These are phyloP conservation scores for Rhizopogon rudus DNA, from an alignment of 768 basidiomycete genomes.

Conservation along the genomic window DNA sequence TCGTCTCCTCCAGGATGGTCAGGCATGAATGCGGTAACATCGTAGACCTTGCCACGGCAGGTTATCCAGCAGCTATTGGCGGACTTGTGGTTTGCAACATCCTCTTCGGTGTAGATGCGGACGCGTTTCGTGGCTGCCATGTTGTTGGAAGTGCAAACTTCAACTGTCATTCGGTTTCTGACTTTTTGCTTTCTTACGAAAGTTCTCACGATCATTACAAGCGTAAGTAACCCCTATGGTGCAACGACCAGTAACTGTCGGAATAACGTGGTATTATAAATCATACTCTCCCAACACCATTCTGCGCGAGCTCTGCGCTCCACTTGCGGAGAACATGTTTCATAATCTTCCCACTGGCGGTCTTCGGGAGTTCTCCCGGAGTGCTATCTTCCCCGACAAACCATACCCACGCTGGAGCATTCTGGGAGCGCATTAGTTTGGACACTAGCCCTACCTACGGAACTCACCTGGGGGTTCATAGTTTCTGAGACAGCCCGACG, in stretches of 20 bases:
- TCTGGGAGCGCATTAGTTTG: slow-evolving; percentile 36
- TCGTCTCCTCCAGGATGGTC: slow-evolving; percentile 98
- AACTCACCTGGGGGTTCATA: slow-evolving; percentile 77
- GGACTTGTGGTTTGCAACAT: slow-evolving; percentile 62
- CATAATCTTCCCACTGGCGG: slow-evolving; percentile 84
- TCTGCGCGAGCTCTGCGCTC: slow-evolving; percentile 51
- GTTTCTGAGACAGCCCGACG: slow-evolving; percentile 44
- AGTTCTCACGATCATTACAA: slow-evolving; percentile 3
- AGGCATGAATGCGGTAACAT: slow-evolving; percentile 75
- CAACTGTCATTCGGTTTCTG: slow-evolving; percentile 1
- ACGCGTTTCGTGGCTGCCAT: slow-evolving; percentile 61
- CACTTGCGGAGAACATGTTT: slow-evolving; percentile 73
- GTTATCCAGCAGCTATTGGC: slow-evolving; percentile 76
- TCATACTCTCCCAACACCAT: slow-evolving; percentile 33
- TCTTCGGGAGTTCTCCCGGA: slow-evolving; percentile 66
- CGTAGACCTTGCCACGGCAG: slow-evolving; percentile 80
- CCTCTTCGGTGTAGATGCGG: slow-evolving; percentile 70
- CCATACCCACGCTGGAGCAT: slow-evolving; percentile 81
- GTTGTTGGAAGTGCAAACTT: slow-evolving; percentile 10
- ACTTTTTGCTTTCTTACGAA: slow-evolving; percentile 10
- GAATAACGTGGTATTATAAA: not conserved
- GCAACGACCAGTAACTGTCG: too few species aligned
- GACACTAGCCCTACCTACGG: not conserved
- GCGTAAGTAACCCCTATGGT: not conserved
- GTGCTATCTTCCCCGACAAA: slow-evolving; percentile 66